Base-by-base conservation (phyloP, 1,284 basidiomycete genomes). In the Sanguinoderma infundibulare region DNA sequence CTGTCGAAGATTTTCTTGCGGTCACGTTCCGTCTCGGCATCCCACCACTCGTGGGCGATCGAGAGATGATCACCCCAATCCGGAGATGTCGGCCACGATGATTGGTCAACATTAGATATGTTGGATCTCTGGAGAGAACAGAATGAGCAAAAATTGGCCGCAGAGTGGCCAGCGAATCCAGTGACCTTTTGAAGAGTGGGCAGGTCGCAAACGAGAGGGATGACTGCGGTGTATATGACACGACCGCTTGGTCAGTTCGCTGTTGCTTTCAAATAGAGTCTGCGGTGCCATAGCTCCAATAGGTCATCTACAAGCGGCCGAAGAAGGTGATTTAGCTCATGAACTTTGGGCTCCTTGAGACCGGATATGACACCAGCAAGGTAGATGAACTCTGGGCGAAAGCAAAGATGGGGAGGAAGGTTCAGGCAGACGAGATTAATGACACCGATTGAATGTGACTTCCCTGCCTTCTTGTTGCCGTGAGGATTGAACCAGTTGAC, bases 21-120 rank as follows among this genome's bases (percentile, higher is more conserved):
- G 20, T 65, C 64, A 32, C 36, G 35, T 22, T 66, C 56, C 1
- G 65, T 72, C 6, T 30, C 8, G 1, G 73, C 72, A 53, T 76
- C 62, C 26, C 62, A 55, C 77, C 76, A 78, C 1, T 35, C 47
- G 15, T 59, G n/a, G 1, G 75, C 77, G 32, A 22, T 7, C 9
- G 22, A 12, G 6, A 30, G 38, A 20, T 67, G 67, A 9, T 67
- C 47, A 9, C 39, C 53, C n/a, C 36, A 39, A 9, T 51, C 32
- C 36, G 20, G 8, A 32, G 24, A 15, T 3, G 20, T 24, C 8
- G 58, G 59, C 65, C 62, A 67, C 17, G 26, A 42, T 5, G 36
- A 34, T 12, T 20, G 32, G n/a, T 69, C 57, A 1, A 66, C 38
- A 5, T 61, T 44, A 12, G n/a, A 20, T 17, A 40, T 40, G 4